Percentiles rank a stretch among this genome's conserved stretches.
These are phyloP conservation scores for Dioszegia hungarica DNA, from an alignment of 768 basidiomycete species.

Conservation along the genomic window DNA sequence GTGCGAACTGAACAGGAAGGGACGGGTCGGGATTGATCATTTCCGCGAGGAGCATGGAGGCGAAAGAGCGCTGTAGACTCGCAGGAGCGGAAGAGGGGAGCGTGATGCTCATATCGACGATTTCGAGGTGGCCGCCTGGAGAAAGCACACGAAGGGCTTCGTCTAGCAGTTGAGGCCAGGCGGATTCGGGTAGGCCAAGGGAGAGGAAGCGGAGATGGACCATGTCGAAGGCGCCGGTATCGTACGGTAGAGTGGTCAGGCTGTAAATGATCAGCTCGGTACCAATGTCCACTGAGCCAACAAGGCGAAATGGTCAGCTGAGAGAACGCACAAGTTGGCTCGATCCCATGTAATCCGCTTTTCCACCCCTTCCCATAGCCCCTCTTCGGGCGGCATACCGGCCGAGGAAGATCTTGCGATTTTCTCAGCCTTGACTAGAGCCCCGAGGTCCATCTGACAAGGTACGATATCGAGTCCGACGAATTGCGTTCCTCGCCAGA, in stretches of 20 bases:
- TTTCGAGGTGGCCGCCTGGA: conserved; percentile 41
- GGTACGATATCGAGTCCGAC: conserved; percentile 43
- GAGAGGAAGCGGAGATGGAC: conserved; percentile 45
- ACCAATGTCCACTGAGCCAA: not conserved
- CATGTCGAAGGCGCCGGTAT: conserved; percentile 45
- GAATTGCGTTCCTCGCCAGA: conserved; percentile 35
- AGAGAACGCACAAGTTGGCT: conserved; percentile 40
- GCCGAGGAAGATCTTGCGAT: conserved; percentile 8
- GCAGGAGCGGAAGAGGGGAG: conserved; percentile 20
- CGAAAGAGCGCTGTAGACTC: conserved; percentile 31
- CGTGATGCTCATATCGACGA: conserved; percentile 22
- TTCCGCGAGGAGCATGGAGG: conserved; percentile 30
- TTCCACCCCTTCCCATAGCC: conserved; percentile 34
- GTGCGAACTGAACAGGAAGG: conserved; percentile 32
- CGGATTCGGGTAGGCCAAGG: conserved; percentile 41
- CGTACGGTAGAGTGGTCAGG: conserved; percentile 43
- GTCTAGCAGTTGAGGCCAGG: conserved; percentile 39
- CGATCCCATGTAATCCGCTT: conserved; percentile 39
- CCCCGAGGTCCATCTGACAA: conserved; percentile 32
- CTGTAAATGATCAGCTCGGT: conserved; percentile 13
- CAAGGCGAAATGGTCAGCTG: not conserved
- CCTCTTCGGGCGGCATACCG: conserved; percentile 8
- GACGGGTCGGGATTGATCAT: conserved; percentile 34
- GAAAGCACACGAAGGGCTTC: conserved; percentile 42
- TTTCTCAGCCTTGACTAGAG: conserved; percentile 25